A percentile compares a stretch with the other conserved stretches of the same genome.
phyloP scores from a whole-genome alignment of 495 filamentous ascomycete genomes.

The Polyplosphaeria fusca region DNA sequence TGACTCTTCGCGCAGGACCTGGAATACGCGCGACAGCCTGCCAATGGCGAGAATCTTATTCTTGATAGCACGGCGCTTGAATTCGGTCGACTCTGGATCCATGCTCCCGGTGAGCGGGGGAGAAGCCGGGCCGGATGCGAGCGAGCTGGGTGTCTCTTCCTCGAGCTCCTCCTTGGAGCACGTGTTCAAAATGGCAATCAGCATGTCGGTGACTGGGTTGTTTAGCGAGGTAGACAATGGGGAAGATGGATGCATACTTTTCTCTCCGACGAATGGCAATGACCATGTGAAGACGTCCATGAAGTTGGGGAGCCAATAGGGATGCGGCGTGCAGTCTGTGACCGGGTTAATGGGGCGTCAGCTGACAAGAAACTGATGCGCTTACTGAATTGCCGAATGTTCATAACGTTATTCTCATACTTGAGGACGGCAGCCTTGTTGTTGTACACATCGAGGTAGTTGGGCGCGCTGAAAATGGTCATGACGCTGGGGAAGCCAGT shows the following conservation, averaged over 20 bases:
- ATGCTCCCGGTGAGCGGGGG: constrained; percentile 56
- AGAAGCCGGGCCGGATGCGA: constrained; percentile 64
- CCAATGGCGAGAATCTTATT: constrained; percentile 99
- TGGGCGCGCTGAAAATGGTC: constrained; percentile 99
- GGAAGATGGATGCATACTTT: constrained; percentile 49
- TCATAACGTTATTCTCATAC: constrained; percentile 99
- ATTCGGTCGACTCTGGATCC: constrained; percentile 82
- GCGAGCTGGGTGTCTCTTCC: constrained; percentile 63
- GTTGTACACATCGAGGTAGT: constrained; percentile 99
- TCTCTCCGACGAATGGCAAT: constrained; percentile 95
- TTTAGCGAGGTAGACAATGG: constrained; percentile 15
- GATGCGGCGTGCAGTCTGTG: constrained; percentile 87
- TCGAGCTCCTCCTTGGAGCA: constrained; percentile 97
- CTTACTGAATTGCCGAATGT: constrained; percentile 90
- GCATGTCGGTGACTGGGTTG: constrained; percentile 79
- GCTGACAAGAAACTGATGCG: too few relatives aligned
- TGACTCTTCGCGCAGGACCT: constrained; percentile 94
- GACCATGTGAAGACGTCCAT: constrained; percentile 99
- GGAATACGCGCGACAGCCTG: constrained; percentile 94
- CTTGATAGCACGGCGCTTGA: constrained; percentile 93
- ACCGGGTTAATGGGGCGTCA: too few relatives aligned
- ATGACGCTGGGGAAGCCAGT: constrained; percentile 99
- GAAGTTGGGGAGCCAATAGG: constrained; percentile 99
- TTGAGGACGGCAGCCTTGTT: constrained; percentile 98
- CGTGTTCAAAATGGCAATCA: constrained; percentile 96